Evolutionary conservation across 2,329 filamentous ascomycete genomes (phyloP), one percentile per base, ranked within the genome.

Genomic region (Beauveria varroae): DNA sequence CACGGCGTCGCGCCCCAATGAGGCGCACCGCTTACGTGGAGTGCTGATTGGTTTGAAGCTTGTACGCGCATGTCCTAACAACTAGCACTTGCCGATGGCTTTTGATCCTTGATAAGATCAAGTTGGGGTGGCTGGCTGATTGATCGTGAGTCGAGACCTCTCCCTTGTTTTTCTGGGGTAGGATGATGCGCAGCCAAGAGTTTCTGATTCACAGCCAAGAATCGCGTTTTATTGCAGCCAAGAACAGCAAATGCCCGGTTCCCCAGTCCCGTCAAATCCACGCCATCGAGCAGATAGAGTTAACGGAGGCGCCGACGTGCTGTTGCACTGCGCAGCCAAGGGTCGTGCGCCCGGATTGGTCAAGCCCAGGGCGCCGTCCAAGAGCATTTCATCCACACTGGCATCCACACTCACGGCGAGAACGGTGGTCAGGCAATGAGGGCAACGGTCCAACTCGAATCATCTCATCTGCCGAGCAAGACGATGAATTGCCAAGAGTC

Each of bases 351-450:
- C 34, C 46, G 51, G 34, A 43, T 34, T 41, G 46, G 34, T 12
- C 34, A 58, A 30, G 20, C 22, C 22, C 24, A 22, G 12, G 56
- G 28, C 14, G n/a, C 56, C 34, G 34, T 58, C 20, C 56, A 30
- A 58, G 14, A n/a, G 14, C 26, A 34, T 34, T 37, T 12, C 52
- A 55, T 44, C 55, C 55, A 50, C 55, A 28, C 16, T 20, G 18
- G 46, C 55, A 58, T 58, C 56, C 56, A 58, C 56, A 58, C 34
- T 22, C 56, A 24, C 56, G 56, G 56, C 51, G 56, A 58, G 56
- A 18, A 34, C 56, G 56, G 56, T 58, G 56, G 46, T 58, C 46
- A 58, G 18, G 22, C 34, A 37, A 37, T 37, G 34, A 14, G 34
- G 34, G 22, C 34, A 43, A 41, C 46, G 46, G 56, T 41, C 56